Percentiles rank a stretch among this genome's conserved stretches.
Conservation (phyloP, 352 stramenopile species). For the Salisapilia sapeloensis region DNA sequence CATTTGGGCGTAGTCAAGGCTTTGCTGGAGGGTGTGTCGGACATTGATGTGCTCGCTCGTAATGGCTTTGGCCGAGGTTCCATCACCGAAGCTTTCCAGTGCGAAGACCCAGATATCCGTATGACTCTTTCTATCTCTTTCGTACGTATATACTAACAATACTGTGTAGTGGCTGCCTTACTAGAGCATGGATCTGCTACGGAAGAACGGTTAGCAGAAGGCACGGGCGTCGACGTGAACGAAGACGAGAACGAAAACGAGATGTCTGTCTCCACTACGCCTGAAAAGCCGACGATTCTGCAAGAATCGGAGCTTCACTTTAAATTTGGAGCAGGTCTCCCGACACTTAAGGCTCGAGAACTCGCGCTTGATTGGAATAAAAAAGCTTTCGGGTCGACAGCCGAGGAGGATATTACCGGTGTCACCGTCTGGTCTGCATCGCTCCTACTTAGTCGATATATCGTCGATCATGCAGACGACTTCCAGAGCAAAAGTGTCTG, state of each 20-base stretch:
- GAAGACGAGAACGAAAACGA: slow-evolving; percentile 19
- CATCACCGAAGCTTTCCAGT: slow-evolving; percentile 71
- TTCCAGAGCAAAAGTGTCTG: slow-evolving; percentile 67
- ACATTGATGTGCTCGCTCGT: slow-evolving; percentile 69
- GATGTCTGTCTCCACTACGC: slow-evolving; percentile 5
- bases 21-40: slow-evolving; percentile 33
- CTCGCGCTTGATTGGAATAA: slow-evolving; percentile 72
- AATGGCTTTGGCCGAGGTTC: slow-evolving; percentile 70
- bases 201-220: slow-evolving; percentile 54
- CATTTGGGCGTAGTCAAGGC: slow-evolving; percentile 66
- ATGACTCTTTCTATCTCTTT: slow-evolving; percentile 2
- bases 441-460: slow-evolving; percentile 68
- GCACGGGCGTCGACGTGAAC: slow-evolving; percentile 52
- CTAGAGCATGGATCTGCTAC: slow-evolving; percentile 65
- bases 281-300: slow-evolving; percentile 32
- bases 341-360: slow-evolving; percentile 56
- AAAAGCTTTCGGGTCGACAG: slow-evolving; percentile 59
- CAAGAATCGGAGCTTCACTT: slow-evolving; percentile 76
- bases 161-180: slow-evolving; percentile 32
- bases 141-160: not conserved
- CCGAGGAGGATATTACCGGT: slow-evolving; percentile 75
- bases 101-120: slow-evolving; percentile 75
- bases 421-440: slow-evolving; percentile 82
- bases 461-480: slow-evolving; percentile 39
- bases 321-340: slow-evolving; percentile 31